Evolutionary conservation across 495 filamentous ascomycete species (phyloP).

Genomic region (Aspergillus ellipticus): DNA sequence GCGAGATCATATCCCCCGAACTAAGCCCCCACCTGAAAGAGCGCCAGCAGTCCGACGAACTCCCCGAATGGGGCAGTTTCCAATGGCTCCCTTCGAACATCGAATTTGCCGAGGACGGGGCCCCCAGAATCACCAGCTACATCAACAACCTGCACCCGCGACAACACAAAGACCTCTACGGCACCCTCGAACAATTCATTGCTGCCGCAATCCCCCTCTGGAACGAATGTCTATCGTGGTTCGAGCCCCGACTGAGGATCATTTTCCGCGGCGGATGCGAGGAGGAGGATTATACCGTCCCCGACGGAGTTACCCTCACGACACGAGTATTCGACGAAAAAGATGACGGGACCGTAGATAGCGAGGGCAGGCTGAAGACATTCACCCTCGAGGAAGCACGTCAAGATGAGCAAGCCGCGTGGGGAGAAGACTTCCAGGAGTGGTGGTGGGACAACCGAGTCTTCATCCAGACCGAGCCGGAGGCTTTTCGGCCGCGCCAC

Average conservation of each 20-base stretch:
- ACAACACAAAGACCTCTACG: constrained; percentile 43
- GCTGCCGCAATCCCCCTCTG: constrained; percentile 48
- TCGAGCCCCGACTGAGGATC: constrained; percentile 3
- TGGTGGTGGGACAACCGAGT: not conserved
- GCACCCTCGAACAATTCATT: constrained; percentile 44
- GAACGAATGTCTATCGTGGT: constrained; percentile 33
- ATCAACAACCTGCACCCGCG: constrained; percentile 63
- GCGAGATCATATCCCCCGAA: not conserved
- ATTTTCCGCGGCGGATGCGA: constrained; percentile 6
- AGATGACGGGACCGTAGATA: not conserved
- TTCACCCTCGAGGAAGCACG: not conserved
- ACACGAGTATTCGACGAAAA: too few species aligned
- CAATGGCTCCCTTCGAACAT: constrained; percentile 63
- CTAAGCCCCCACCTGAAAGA: not conserved
- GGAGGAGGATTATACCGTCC: not conserved
- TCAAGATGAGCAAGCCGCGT: not conserved
- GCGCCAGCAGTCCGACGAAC: too few species aligned
- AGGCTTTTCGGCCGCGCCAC: constrained; percentile 5
- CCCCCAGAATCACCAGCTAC: constrained; percentile 39
- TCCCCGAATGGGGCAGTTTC: constrained; percentile 27
- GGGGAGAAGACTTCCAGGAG: not conserved
- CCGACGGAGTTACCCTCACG: not conserved
- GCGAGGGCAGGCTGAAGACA: not conserved
- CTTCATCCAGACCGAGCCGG: not conserved
- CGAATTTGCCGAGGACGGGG: constrained; percentile 27